Evolutionary conservation across 78 protist genomes (phyloP), one percentile per base, ranked within the genome.

Genomic region (Dictyostelium firmibasis): DNA sequence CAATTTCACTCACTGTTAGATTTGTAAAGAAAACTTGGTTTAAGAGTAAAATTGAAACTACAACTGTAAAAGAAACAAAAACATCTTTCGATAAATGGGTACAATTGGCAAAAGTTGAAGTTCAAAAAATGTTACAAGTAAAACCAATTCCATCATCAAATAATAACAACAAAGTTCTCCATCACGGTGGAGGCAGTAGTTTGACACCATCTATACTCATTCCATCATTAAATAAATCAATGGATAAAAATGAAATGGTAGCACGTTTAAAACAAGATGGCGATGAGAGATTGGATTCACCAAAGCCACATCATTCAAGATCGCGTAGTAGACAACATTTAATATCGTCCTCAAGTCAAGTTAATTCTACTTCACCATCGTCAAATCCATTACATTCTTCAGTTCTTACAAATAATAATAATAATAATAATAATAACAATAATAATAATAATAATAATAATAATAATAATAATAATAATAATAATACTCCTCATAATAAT

Each of bases 1-100:
- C 82, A 31, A 83, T 86, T 43, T 77, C 85, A 29, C 33, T 88
- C 11, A 69, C 94, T 25, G 92, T 94, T 36, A 47, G 93, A 36
- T 94, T 85, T 18, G 69, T 86, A 27, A 94, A 94, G 31, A 94
- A 88, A 87, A 94, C 97, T 33, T 94, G 93, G 97, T 89, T 94
- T 57, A 94, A 94, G 86, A 76, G 94, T 23, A 94, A 86, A 74
- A 94, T 94, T 60, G 95, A 89, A 81, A 83, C 91, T n/a, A 36
- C 82, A 25, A 87, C 96, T 27, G 74, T 94, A n/a, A 94, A 94
- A 43, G 95, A 94, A 38, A 47, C 96, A 4, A 94, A 87, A 64
- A 86, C 78, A 6, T 81, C 96, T 13, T 94, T 83, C 31, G 38
- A 35, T 29, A 64, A 74, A 43, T 94, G 96, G 96, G 62, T 86